A percentile compares a stretch with the other conserved stretches of the same genome.
Evolutionary conservation across 495 filamentous ascomycete genomes (phyloP).

Genomic region (Tuber calosporum): DNA sequence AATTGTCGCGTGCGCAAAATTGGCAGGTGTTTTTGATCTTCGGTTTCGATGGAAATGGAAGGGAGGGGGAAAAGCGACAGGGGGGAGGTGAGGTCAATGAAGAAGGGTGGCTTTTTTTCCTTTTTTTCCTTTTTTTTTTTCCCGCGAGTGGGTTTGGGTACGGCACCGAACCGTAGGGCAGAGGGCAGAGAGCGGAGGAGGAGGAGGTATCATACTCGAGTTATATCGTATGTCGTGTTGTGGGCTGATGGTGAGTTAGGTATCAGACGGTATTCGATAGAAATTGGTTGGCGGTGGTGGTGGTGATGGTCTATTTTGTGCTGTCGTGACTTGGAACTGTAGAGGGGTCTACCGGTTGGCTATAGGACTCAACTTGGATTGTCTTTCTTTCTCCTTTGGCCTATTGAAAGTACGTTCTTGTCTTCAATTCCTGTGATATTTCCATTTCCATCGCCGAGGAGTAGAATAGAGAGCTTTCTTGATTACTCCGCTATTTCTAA

Average conservation of each 20-base stretch:
- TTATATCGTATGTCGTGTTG: background rate
- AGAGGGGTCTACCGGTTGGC: background rate
- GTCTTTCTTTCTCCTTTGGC: background rate
- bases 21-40: no score
- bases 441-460: background rate
- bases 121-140: background rate
- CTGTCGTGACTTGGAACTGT: background rate
- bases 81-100: background rate
- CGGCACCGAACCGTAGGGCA: background rate
- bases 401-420: background rate
- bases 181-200: background rate
- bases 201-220: no score
- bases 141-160: background rate
- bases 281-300: background rate
- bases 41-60: no score
- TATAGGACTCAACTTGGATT: no score
- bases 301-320: background rate
- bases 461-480: background rate
- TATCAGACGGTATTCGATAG: background rate
- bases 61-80: no score
- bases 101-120: background rate
- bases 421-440: background rate
- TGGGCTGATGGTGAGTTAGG: background rate
- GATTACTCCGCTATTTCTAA: background rate
- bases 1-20: constrained; percentile 1